phyloP scores from a whole-genome alignment of 345 rosid genomes.

The Citrus australasica region DNA sequence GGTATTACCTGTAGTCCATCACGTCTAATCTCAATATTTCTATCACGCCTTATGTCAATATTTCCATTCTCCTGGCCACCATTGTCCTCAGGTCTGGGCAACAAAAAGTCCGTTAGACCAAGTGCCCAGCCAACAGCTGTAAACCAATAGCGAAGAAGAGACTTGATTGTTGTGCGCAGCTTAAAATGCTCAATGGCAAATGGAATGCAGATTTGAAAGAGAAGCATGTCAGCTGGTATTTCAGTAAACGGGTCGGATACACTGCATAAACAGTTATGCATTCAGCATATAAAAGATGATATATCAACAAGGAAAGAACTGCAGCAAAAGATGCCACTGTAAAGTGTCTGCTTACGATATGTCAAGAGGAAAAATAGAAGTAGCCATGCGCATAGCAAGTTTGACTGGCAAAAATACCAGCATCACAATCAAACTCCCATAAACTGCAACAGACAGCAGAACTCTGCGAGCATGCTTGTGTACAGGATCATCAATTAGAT shows the following conservation, averaged over 20 bases:
- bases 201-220: conserved; percentile 97
- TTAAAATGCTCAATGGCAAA: conserved; percentile 93
- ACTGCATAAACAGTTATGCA: conserved; percentile 37
- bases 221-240: conserved; percentile 97
- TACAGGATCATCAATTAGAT: conserved; percentile 96
- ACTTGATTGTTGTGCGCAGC: conserved; percentile 82
- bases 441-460: conserved; percentile 87
- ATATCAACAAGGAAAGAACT: neutral
- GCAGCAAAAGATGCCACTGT: neutral
- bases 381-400: conserved; percentile 89
- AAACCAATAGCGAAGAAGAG: conserved; percentile 92
- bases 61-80: conserved; percentile 73
- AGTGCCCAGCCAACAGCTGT: conserved; percentile 91
- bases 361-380: conserved; percentile 89
- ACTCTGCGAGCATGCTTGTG: conserved; percentile 97
- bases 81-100: conserved; percentile 80
- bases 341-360: conserved; percentile 63
- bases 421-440: conserved; percentile 97
- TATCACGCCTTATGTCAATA: conserved; percentile 76
- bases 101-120: conserved; percentile 76
- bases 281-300: conserved; percentile 17
- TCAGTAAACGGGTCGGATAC: conserved; percentile 98
- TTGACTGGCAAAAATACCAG: conserved; percentile 96
- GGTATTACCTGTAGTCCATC: conserved; percentile 55
- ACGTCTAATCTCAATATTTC: conserved; percentile 76